Percentiles rank a stretch among this genome's conserved stretches.
Conservation (phyloP, 1,139 yeast genomes). For the Saccharomyces hybrid region DNA sequence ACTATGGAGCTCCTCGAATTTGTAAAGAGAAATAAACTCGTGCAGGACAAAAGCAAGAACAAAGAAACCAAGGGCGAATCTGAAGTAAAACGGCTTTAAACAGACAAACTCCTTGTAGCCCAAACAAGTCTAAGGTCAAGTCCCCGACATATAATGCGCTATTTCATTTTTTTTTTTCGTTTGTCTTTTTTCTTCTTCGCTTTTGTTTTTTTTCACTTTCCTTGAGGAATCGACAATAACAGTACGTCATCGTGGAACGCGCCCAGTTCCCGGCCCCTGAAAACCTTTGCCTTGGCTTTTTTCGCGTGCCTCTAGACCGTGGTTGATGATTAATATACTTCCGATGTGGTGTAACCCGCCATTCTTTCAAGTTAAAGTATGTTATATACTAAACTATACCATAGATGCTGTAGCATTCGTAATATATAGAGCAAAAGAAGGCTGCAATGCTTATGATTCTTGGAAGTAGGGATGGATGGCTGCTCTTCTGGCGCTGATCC, state of each 20-base stretch:
- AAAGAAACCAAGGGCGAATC: not conserved
- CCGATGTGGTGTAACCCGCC: not conserved
- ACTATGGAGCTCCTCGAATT: not conserved
- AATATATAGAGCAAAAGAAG: not conserved
- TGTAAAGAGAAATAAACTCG: not conserved
- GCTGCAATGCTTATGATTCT: conserved; percentile 34
- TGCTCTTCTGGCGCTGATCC: conserved; percentile 93
- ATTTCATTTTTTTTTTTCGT: not conserved
- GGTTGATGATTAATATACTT: not conserved
- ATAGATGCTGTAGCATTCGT: not conserved
- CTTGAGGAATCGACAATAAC: not conserved
- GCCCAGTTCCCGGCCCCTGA: not conserved
- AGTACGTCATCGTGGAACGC: not conserved
- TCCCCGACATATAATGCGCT: not conserved
- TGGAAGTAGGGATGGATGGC: conserved; percentile 84
- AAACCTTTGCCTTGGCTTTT: not conserved
- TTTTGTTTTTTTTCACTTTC: not conserved
- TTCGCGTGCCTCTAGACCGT: not conserved
- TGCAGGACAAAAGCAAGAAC: not conserved
- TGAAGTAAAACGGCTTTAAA: not conserved
- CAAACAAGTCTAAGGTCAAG: not conserved
- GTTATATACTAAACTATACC: not conserved
- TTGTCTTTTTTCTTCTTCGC: not conserved
- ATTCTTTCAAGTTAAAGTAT: not conserved
- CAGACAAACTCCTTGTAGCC: not conserved